A percentile compares a stretch with the other conserved stretches of the same genome.
phyloP scores from a whole-genome alignment of 2,329 filamentous ascomycete genomes.

The Lachnellula arida region DNA sequence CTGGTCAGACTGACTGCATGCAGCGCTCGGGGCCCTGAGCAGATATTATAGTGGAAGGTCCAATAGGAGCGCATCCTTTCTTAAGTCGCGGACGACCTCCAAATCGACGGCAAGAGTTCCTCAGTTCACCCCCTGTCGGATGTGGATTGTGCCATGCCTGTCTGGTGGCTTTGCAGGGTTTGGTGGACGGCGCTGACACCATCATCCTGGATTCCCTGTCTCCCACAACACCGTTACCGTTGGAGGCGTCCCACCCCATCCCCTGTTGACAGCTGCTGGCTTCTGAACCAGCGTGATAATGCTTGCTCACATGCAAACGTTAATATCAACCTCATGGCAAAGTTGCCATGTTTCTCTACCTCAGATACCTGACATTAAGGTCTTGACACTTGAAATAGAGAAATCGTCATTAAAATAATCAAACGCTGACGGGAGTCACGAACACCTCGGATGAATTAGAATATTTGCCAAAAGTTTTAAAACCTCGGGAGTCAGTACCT shows the following conservation, averaged over 20 bases:
- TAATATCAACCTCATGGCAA: conserved; percentile 22
- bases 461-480: background rate
- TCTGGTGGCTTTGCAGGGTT: conserved; percentile 9
- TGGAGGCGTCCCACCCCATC: conserved; percentile 7
- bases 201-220: conserved; percentile 12
- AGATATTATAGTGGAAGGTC: conserved; percentile 1
- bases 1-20: conserved; percentile 3
- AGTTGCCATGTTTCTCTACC: background rate
- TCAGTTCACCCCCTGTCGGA: conserved; percentile 1
- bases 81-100: conserved; percentile 3
- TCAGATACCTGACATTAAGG: conserved; percentile 12
- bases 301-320: conserved; percentile 18
- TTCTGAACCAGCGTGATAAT: conserved; percentile 9
- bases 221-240: conserved; percentile 10
- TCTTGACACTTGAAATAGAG: background rate
- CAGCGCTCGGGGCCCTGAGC: conserved; percentile 6
- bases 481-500: background rate
- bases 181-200: conserved; percentile 3
- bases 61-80: conserved; percentile 7
- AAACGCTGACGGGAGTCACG: background rate
- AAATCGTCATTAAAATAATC: background rate
- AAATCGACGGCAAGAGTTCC: conserved; percentile 16
- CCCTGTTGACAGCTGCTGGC: conserved; percentile 21
- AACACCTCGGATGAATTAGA: conserved; percentile 6
- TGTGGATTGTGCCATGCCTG: conserved; percentile 18